Conservation (phyloP, 2,329 filamentous ascomycete genomes). For the Colletotrichum brevisporum region DNA sequence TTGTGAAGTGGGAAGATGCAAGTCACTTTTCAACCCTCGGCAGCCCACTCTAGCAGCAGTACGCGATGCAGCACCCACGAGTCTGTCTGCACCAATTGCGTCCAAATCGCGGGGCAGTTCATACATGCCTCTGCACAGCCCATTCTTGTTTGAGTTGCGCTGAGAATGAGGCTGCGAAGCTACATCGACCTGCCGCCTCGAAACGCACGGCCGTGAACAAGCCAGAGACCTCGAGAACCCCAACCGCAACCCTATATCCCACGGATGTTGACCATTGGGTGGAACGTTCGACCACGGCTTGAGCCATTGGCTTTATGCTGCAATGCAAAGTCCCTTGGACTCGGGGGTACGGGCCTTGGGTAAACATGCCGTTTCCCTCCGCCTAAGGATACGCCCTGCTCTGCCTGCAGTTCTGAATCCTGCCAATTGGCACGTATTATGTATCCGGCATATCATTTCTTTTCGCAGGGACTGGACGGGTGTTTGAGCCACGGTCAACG, state of each 20-base stretch:
- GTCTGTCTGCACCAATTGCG: constrained; percentile 6
- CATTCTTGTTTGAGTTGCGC: constrained; percentile 18
- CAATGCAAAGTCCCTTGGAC: constrained; percentile 15
- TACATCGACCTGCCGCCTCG: background rate
- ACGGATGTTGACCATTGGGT: background rate
- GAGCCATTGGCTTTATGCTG: constrained; percentile 12
- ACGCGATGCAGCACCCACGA: constrained; percentile 19
- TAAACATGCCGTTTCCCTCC: background rate
- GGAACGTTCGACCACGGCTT: background rate
- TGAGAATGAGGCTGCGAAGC: constrained; percentile 33
- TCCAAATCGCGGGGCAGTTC: constrained; percentile 35
- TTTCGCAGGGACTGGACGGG: too few relatives aligned
- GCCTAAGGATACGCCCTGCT: too few relatives aligned
- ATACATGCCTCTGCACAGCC: constrained; percentile 9
- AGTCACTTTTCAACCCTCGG: constrained; percentile 36
- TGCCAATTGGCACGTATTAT: too few relatives aligned
- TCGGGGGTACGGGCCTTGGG: background rate
- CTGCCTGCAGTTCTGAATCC: too few relatives aligned
- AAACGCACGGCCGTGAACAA: constrained; percentile 3
- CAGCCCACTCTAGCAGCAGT: constrained; percentile 25
- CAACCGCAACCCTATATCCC: constrained; percentile 18
- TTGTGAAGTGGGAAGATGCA: constrained; percentile 36
- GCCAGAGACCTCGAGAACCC: constrained; percentile 8
- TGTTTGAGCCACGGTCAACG: too few relatives aligned
- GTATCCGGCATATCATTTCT: too few relatives aligned